Percentiles rank a stretch among this genome's conserved stretches.
These are phyloP conservation scores for Leucocoprinus leucothites DNA, from an alignment of 768 basidiomycete species.

Conservation along the genomic window DNA sequence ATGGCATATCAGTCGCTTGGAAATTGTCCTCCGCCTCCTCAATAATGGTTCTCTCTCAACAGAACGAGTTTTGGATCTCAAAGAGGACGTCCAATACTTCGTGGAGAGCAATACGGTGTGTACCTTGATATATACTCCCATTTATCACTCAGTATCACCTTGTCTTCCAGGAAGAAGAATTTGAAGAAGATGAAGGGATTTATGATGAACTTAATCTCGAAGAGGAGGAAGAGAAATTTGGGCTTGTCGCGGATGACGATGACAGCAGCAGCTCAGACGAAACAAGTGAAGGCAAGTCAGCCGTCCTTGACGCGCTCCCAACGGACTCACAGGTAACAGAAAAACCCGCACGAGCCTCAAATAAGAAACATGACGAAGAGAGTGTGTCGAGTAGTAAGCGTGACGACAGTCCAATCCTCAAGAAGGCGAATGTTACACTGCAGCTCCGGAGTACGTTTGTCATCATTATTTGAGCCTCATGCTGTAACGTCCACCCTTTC, in stretches of 20 bases:
- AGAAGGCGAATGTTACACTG: conserved; percentile 65
- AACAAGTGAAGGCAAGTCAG: conserved; percentile 62
- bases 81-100: conserved; percentile 95
- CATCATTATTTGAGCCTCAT: conserved; percentile 4
- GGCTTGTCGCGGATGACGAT: conserved; percentile 71
- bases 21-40: conserved; percentile 87
- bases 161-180: conserved; percentile 80
- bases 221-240: conserved; percentile 94
- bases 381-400: conserved; percentile 71
- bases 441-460: conserved; percentile 65
- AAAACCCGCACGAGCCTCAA: conserved; percentile 57
- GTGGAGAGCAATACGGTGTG: conserved; percentile 93
- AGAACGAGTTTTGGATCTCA: conserved; percentile 77
- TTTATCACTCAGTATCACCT: not conserved
- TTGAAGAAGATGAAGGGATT: conserved; percentile 95
- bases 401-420: conserved; percentile 75
- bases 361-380: conserved; percentile 82
- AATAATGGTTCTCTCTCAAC: conserved; percentile 89
- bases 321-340: conserved; percentile 33
- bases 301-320: not conserved
- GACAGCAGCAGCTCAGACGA: conserved; percentile 77
- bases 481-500: conserved; percentile 14
- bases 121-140: not conserved
- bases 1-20: conserved; percentile 92
- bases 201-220: conserved; percentile 98